These are phyloP conservation scores for Mortierella polycephala DNA, from an alignment of 371 early-diverging fungal species.

Conservation along the genomic window DNA sequence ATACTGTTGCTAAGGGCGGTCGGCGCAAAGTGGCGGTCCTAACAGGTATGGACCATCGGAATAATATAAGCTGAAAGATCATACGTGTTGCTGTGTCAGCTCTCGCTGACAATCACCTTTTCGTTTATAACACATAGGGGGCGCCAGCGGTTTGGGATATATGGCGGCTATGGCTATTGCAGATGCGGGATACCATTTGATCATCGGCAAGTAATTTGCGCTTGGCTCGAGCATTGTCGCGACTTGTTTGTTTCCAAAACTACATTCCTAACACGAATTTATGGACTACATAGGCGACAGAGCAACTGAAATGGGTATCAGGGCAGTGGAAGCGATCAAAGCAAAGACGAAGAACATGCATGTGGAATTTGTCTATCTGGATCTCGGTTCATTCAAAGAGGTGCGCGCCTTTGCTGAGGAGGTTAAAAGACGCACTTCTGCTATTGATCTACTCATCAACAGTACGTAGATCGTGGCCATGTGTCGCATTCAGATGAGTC, in stretches of 20 bases:
- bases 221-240: not conserved
- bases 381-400: constrained; percentile 44
- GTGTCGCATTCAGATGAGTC: too few species aligned
- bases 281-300: constrained; percentile 26
- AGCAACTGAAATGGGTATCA: constrained; percentile 40
- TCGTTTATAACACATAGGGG: constrained; percentile 11
- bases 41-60: constrained; percentile 16
- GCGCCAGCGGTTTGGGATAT: constrained; percentile 39
- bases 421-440: constrained; percentile 13
- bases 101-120: not conserved
- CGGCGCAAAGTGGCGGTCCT: constrained; percentile 39
- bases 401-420: constrained; percentile 30
- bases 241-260: too few species aligned
- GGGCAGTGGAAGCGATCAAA: constrained; percentile 45
- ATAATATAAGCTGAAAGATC: too few species aligned
- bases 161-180: constrained; percentile 45
- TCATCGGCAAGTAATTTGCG: constrained; percentile 27
- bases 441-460: constrained; percentile 44
- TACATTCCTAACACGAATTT: too few species aligned
- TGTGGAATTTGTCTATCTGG: constrained; percentile 47
- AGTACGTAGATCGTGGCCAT: constrained; percentile 19
- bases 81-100: not conserved
- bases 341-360: constrained; percentile 35
- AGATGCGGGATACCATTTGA: constrained; percentile 49
- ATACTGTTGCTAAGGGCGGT: constrained; percentile 29